Base-by-base conservation (phyloP, 2,329 filamentous ascomycete species). In the Fusarium denticulatum region DNA sequence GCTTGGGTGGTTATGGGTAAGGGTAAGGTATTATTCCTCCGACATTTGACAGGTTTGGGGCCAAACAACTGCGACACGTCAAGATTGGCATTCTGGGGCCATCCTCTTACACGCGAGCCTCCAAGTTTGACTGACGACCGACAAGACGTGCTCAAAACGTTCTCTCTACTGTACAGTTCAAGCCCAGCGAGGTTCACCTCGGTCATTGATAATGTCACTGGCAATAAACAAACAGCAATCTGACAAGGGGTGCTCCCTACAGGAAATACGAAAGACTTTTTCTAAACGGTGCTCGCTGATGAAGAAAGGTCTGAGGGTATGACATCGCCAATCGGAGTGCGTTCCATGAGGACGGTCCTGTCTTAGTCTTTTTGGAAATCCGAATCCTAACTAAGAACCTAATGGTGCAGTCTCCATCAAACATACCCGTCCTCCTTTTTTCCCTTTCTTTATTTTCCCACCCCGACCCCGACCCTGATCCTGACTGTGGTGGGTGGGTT, bases 281-380 rank as follows among this genome's bases (percentile, higher is more conserved):
- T 58, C 32, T 40, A 34, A 71, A 73, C 70, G 57, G 53, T 36
- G 36, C 55, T 59, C 56, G 26, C 61, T 56, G 52, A 60, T 70
- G 63, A 67, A 73, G 56, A 64, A 73, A 46, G 67, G 71, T 71
- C 61, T 67, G 72, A 75, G 70, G 37, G 66, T 34, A 58, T 43
- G 28, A 43, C 12, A 47, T 62, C 26, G 45, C 75, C 75, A 77
- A 77, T 77, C 75, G 75, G 75, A 77, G 75, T 66, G 43, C 60
- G 73, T 77, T 77, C 75, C 75, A 77, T 28, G 71, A 67, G 75
- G 62, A 65, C 71, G 75, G 75, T 77, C 73, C 71, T 69, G 67
- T 73, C 71, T 70, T 69, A 73, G 74, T 64, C 63, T 58, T 63
- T 60, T 60, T 61, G 64, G 52, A 65, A 73, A 67, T 58, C 58